These are phyloP conservation scores for Clathrus columnatus DNA, from an alignment of 768 basidiomycete genomes.

Conservation along the genomic window DNA sequence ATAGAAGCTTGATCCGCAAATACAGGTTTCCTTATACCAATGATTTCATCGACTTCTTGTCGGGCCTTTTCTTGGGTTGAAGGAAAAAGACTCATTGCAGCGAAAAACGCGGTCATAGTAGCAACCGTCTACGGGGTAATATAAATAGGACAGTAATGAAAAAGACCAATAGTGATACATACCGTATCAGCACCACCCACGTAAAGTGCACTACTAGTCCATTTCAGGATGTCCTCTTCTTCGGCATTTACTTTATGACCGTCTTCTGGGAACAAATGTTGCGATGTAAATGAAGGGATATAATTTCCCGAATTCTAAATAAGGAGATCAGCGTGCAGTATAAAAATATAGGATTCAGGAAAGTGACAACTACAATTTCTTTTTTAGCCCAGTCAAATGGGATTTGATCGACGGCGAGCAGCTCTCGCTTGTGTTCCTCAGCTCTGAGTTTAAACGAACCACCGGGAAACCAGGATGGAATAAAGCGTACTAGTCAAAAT, in stretches of 20 bases:
- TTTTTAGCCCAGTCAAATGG: conserved; percentile 27
- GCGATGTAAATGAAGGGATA: conserved; percentile 27
- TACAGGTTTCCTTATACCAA: conserved; percentile 11
- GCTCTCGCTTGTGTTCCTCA: conserved; percentile 10
- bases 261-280: conserved; percentile 5
- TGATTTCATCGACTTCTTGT: background rate
- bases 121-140: conserved; percentile 1
- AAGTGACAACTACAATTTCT: conserved; percentile 19
- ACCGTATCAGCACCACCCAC: conserved; percentile 15
- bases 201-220: conserved; percentile 14
- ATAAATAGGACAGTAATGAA: conserved; percentile 2
- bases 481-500: conserved; percentile 17
- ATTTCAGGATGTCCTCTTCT: conserved; percentile 14
- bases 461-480: conserved; percentile 38
- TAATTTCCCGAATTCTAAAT: conserved; percentile 19
- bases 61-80: conserved; percentile 11
- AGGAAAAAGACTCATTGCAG: conserved; percentile 13
- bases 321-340: background rate
- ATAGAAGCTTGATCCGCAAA: background rate
- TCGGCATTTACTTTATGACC: background rate
- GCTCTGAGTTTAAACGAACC: conserved; percentile 31
- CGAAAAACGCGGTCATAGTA: conserved; percentile 9
- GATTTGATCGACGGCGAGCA: conserved; percentile 18
- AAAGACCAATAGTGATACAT: background rate
- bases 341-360: too few relatives aligned